phyloP scores from a whole-genome alignment of 2,329 filamentous ascomycete genomes.

The Ophiostoma perfectum region DNA sequence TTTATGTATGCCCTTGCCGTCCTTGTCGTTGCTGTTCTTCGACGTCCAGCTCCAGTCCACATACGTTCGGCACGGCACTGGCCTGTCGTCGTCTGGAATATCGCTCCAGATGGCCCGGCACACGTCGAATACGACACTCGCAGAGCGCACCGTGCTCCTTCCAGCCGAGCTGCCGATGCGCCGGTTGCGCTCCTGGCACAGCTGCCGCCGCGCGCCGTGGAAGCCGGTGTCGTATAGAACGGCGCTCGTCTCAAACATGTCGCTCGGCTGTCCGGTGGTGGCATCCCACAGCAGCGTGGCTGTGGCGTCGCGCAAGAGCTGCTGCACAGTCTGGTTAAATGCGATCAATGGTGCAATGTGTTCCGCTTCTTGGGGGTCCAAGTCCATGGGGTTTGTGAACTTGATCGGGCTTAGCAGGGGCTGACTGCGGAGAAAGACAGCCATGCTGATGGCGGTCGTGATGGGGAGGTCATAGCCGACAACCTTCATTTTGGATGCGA shows the following conservation, averaged over 20 bases:
- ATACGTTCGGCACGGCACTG: constrained; percentile 12
- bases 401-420: constrained; percentile 2
- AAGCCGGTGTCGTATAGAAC: constrained; percentile 14
- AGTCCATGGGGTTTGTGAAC: not conserved
- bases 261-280: constrained; percentile 6
- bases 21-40: no score
- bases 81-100: constrained; percentile 2
- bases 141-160: not conserved
- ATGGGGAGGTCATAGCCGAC: constrained; percentile 14
- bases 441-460: constrained; percentile 14
- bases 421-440: constrained; percentile 9
- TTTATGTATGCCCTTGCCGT: not conserved
- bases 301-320: constrained; percentile 11
- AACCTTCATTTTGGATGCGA: constrained; percentile 13
- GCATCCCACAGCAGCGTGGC: constrained; percentile 15
- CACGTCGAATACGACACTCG: constrained; percentile 10
- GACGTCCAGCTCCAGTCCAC: constrained; percentile 14
- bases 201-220: not conserved
- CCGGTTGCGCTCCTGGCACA: constrained; percentile 11
- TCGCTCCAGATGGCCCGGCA: not conserved
- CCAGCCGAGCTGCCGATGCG: constrained; percentile 13
- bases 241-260: constrained; percentile 12
- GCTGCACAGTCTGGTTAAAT: constrained; percentile 5
- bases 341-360: not conserved
- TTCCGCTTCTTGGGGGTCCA: not conserved